Evolutionary conservation across 768 basidiomycete species (phyloP).

Genomic region (Suillus brevipes): DNA sequence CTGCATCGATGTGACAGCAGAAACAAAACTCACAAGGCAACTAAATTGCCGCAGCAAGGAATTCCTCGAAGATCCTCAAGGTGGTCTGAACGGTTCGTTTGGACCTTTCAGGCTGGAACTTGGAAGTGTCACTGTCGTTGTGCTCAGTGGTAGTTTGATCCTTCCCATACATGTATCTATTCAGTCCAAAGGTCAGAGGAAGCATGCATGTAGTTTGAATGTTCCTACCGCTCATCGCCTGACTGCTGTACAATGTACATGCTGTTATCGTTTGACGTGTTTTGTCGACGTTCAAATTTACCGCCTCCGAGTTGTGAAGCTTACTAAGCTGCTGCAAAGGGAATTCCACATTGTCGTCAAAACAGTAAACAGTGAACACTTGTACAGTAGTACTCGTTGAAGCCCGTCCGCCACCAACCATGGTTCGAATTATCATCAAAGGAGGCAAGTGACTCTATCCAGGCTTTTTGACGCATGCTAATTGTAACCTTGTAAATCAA

Average conservation of each 20-base stretch:
- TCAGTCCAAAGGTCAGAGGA: background rate
- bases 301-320: background rate
- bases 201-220: background rate
- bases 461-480: background rate
- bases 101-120: background rate
- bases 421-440: conserved; percentile 92
- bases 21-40: too few relatives aligned
- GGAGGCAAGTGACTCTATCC: conserved; percentile 55
- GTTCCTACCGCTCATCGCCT: background rate
- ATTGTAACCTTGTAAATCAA: conserved; percentile 2
- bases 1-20: too few relatives aligned
- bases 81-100: background rate
- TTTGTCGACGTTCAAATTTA: too few relatives aligned
- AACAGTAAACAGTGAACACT: background rate
- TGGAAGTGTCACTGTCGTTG: background rate
- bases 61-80: background rate
- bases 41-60: background rate
- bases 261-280: background rate
- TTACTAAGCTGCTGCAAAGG: conserved; percentile 2
- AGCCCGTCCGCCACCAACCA: conserved; percentile 27
- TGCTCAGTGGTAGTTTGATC: background rate
- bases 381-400: background rate
- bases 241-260: background rate
- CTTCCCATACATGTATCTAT: background rate
- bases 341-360: background rate